Percentiles rank a stretch among this genome's conserved stretches.
Evolutionary conservation across 139 green algal genomes (phyloP).

Genomic region (Gonium pectorale): DNA sequence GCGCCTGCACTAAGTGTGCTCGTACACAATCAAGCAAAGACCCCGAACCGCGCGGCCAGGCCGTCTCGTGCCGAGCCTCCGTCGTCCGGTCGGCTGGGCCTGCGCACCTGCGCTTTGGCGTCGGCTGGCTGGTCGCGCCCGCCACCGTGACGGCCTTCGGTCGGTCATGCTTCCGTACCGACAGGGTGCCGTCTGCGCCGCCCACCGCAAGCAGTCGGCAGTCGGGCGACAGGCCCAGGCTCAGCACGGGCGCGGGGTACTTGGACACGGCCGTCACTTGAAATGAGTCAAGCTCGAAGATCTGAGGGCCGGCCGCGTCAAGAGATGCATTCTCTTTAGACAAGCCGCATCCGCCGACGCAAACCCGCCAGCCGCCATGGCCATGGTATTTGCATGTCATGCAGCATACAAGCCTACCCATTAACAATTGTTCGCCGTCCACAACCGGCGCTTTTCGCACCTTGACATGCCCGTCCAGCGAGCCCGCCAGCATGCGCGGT

Average conservation of each 20-base stretch:
- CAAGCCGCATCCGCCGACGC: too few relatives aligned
- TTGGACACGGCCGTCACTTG: slow-evolving; percentile 76
- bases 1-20: too few relatives aligned
- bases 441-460: slow-evolving; percentile 31
- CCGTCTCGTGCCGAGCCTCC: too few relatives aligned
- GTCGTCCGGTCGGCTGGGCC: too few relatives aligned
- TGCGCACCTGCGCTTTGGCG: background rate
- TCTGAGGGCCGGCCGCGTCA: too few relatives aligned
- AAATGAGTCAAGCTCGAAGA: slow-evolving; percentile 91
- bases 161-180: slow-evolving; percentile 67
- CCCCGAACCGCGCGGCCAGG: too few relatives aligned
- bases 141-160: background rate
- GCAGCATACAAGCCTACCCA: too few relatives aligned
- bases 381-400: too few relatives aligned
- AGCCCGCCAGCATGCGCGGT: slow-evolving; percentile 89
- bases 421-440: background rate
- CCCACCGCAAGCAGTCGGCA: slow-evolving; percentile 87
- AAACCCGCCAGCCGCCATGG: too few relatives aligned
- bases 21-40: too few relatives aligned
- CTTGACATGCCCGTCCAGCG: slow-evolving; percentile 95
- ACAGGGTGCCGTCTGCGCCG: slow-evolving; percentile 86
- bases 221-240: slow-evolving; percentile 80
- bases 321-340: too few relatives aligned
- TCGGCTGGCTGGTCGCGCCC: background rate
- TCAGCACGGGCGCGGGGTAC: slow-evolving; percentile 86